Evolutionary conservation across 441 rosid species (phyloP), one percentile per base, ranked within the genome.

Genomic region (Bocquillonia castaneifolia): DNA sequence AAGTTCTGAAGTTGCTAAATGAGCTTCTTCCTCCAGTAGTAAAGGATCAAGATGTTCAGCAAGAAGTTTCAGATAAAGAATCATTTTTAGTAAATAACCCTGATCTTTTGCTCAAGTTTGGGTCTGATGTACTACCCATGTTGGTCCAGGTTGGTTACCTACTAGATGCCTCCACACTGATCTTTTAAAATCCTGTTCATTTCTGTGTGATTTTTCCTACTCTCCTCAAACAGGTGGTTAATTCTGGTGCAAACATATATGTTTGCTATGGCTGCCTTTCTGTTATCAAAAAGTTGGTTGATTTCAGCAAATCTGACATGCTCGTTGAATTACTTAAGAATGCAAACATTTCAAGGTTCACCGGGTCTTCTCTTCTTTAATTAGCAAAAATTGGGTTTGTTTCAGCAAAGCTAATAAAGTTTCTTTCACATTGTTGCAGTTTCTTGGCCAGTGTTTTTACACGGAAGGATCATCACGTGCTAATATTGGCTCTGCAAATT

Each of bases 391-490:
- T 22, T 64, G 22, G 37, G 67, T 66, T 34, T 26, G 44, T 73
- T 74, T 29, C 31, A 28, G 42, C 71, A 44, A 23, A 18, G 39
- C 59, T 75, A 72, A 69, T 63, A 40, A 32, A 70, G 59, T 58
- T 63, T 23, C 50, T 12, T 68, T 37, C 62, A 29, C 72, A 26
- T 64, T 75, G 67, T 73, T 76, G 74, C 88, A 95, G 99, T 74
- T 93, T 95, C 73, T 77, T 95, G 84, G 96, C 96, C 67, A 98
- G 96, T 6, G 89, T 92, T 59, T 79, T 90, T 74, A 82, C 93
- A 59, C 83, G 96, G 78, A 90, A 90, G 83, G 97, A 95, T 82
- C 82, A 81, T 58, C 99, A 95, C 76, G 82, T 92, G 58, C 73
- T 92, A 63, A 78, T 88, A 67, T 81, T 88, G 73, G 93, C 93